Evolutionary conservation across 208 protist genomes (phyloP).

Genomic region (Wallacemonas sp.): DNA sequence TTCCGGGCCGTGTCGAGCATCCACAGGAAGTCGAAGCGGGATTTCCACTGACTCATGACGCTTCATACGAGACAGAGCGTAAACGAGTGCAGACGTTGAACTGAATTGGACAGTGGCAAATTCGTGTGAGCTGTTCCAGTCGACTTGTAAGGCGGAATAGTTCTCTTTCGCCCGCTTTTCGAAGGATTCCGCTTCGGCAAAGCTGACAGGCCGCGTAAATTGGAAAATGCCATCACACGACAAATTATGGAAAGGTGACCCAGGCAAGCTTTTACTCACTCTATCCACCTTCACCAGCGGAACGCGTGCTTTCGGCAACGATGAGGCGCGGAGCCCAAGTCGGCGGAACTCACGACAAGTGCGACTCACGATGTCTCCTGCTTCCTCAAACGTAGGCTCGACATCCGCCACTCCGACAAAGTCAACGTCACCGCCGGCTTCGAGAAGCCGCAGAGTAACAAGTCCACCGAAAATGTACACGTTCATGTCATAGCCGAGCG

Average conservation of each 20-base stretch:
- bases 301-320: conserved; percentile 76
- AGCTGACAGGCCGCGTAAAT: conserved; percentile 59
- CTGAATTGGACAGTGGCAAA: conserved; percentile 78
- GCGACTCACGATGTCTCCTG: conserved; percentile 68
- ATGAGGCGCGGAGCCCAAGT: conserved; percentile 62
- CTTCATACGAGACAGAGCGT: conserved; percentile 69
- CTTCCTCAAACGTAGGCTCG: conserved; percentile 77
- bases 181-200: conserved; percentile 49
- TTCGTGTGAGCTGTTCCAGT: conserved; percentile 77
- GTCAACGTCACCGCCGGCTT: conserved; percentile 87
- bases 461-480: conserved; percentile 90
- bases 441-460: conserved; percentile 67
- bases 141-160: conserved; percentile 60
- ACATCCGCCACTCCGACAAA: conserved; percentile 87
- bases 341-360: conserved; percentile 67
- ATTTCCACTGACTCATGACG: conserved; percentile 74
- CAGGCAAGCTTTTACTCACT: conserved; percentile 71
- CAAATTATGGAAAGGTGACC: conserved; percentile 68
- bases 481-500: conserved; percentile 81
- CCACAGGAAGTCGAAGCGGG: conserved; percentile 71
- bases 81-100: conserved; percentile 54
- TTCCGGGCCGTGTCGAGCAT: conserved; percentile 77
- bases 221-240: conserved; percentile 80
- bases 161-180: conserved; percentile 40
- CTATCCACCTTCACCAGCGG: conserved; percentile 85